Evolutionary conservation across 2,329 filamentous ascomycete species (phyloP).

Genomic region (Plenodomus tracheiphilus): DNA sequence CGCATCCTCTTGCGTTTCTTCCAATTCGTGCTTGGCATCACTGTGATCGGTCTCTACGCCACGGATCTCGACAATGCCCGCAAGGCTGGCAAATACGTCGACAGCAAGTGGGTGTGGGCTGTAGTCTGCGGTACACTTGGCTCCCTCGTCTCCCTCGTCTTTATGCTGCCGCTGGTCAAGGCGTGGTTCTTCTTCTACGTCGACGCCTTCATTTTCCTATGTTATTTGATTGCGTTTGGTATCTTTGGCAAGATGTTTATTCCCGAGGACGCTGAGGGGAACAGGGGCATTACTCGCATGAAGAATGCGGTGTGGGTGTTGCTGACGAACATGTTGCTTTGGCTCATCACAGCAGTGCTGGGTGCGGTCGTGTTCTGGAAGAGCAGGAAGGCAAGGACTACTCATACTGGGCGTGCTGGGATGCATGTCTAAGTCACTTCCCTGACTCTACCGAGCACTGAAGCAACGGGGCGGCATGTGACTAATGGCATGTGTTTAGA

Average conservation of each 20-base stretch:
- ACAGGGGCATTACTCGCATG: conserved; percentile 71
- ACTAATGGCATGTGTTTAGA: conserved; percentile 1
- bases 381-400: conserved; percentile 33
- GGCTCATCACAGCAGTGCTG: conserved; percentile 66
- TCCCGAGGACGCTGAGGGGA: conserved; percentile 65
- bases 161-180: conserved; percentile 63
- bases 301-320: conserved; percentile 86
- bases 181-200: conserved; percentile 62
- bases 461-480: no score
- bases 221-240: conserved; percentile 83
- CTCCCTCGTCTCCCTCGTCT: conserved; percentile 53
- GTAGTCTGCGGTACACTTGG: conserved; percentile 31
- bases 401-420: conserved; percentile 19
- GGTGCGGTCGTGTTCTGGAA: conserved; percentile 61
- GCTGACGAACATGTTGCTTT: conserved; percentile 72
- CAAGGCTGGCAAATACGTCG: conserved; percentile 49
- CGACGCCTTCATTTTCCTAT: conserved; percentile 70
- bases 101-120: conserved; percentile 61
- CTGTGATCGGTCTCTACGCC: conserved; percentile 72
- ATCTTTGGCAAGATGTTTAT: conserved; percentile 84
- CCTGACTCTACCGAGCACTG: not conserved
- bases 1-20: conserved; percentile 70
- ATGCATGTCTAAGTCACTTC: conserved; percentile 25
- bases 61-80: conserved; percentile 43
- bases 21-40: conserved; percentile 75